Evolutionary conservation across 371 early-diverging fungal species (phyloP), one percentile per base, ranked within the genome.

Genomic region (Dinochytrium kinnereticum): DNA sequence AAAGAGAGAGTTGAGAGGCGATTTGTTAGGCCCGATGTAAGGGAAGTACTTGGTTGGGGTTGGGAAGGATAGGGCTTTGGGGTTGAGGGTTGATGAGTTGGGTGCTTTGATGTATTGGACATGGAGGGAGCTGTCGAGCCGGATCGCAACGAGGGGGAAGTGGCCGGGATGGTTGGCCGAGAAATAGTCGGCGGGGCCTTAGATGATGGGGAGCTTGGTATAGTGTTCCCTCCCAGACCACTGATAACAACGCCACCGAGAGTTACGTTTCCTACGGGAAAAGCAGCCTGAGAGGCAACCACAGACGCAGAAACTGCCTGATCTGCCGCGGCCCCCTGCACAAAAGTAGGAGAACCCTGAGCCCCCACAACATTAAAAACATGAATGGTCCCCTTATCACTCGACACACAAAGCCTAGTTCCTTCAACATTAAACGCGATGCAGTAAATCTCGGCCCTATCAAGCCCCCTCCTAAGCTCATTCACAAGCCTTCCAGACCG

Each of bases 371-470:
- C 87, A 69, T 94, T 92, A 75, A 97, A 97, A 0, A 97, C 84
- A 77, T 97, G 98, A 7, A 97, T 90, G 1, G 98, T 97, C 21
- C 94, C 94, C 74, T 97, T 96, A 81, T 96, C 97, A 0, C 93
- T 93, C 2, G 95, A 90, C 5, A 94, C 95, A 76, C 92, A 91
- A 24, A 96, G 80, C 37, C 93, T 82, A 0, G 92, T 91, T 7
- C 89, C 89, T 68, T 92, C 92, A 44, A 85, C 80, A 72, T 92
- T 93, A 78, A 97, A 96, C 21, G 94, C 92, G 44, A 97, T 91
- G 59, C 91, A 85, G 80, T 90, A 94, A 28, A 97, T 96, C 67
- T 92, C 92, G 5, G 97, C 97, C 28, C 92, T 80, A 75, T 97
- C 98, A 65, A 91, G 88, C 21, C 98, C 97, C 61, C 98, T 83